Base-by-base conservation (phyloP, 805 yeast genomes). In the Ogataea methanolica region DNA sequence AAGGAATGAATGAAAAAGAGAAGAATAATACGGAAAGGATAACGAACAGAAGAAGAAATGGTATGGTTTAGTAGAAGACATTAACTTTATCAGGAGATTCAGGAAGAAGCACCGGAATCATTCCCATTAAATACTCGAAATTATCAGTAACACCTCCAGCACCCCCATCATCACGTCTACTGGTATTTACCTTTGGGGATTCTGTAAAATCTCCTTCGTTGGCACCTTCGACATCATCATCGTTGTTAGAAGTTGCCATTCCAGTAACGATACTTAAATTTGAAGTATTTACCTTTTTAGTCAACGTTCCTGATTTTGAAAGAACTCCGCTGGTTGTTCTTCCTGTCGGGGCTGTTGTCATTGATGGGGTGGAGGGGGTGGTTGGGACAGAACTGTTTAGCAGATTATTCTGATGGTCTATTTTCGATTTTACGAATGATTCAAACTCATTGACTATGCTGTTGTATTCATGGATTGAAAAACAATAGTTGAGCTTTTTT, bases 391-490 rank as follows among this genome's bases (percentile, higher is more conserved):
- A 56, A 44, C 57, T 22, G 8, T 34, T 6, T 11, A n/a, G 33
- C 5, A 21, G 5, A 16, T 21, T 35, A 15, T 17, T 33, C 29
- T 14, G 23, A 19, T 39, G 46, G 17, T 49, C 51, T 19, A 56
- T 34, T 35, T 42, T 41, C 11, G 41, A 40, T 15, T 33, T 58
- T 49, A 74, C 59, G 49, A 69, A 77, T 5, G 50, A 45, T 52
- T 74, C 78, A 57, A 75, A 75, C 54, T 77, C 82, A 14, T 69
- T 68, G 21, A 78, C 74, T 38, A 69, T 61, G 4, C 48, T 33
- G 47, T 74, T 73, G 75, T 82, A 76, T 54, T 80, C 86, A 54
- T 26, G 31, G 31, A 26, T 26, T 26, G 31, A 26, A 26, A 26
- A 26, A 9, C 31, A 26, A 26, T 26, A 26, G 31, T 26, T 26